phyloP scores from a whole-genome alignment of 192 early-diverging fungal genomes.

The Dimargaris xerosporica region DNA sequence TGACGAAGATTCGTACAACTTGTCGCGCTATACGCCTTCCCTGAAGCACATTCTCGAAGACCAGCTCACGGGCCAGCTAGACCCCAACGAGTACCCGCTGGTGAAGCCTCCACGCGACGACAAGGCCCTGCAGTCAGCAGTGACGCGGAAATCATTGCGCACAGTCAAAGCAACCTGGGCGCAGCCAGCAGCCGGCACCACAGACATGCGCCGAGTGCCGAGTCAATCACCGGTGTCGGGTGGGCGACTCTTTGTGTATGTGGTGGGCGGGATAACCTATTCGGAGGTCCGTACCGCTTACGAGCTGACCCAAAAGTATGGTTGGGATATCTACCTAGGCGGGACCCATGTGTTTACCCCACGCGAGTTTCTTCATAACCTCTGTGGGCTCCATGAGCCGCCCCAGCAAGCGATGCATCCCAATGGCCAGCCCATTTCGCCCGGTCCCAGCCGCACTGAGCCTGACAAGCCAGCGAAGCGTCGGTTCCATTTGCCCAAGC shows the following conservation, averaged over 20 bases:
- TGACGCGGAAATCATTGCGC: slow-evolving; percentile 5
- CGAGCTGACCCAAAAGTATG: slow-evolving; percentile 23
- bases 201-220: neutral
- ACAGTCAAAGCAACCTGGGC: slow-evolving; percentile 12
- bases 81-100: slow-evolving; percentile 4
- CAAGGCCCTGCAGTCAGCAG: slow-evolving; percentile 7
- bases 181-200: neutral
- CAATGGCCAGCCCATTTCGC: no score
- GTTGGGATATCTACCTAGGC: slow-evolving; percentile 27
- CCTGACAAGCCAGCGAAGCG: no score
- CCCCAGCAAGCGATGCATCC: neutral
- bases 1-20: slow-evolving; percentile 6
- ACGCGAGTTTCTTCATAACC: slow-evolving; percentile 24
- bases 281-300: slow-evolving; percentile 30
- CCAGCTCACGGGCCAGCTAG: slow-evolving; percentile 1
- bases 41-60: slow-evolving; percentile 8
- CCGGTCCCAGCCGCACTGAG: no score
- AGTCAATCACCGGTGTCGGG: neutral
- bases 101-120: slow-evolving; percentile 4
- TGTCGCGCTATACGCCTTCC: slow-evolving; percentile 5
- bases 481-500: no score
- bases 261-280: slow-evolving; percentile 29
- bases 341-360: slow-evolving; percentile 33
- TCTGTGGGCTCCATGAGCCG: slow-evolving; percentile 21
- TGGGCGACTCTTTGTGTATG: slow-evolving; percentile 21